Base-by-base conservation (phyloP, 1,284 basidiomycete species). In the Puccinia horiana region DNA sequence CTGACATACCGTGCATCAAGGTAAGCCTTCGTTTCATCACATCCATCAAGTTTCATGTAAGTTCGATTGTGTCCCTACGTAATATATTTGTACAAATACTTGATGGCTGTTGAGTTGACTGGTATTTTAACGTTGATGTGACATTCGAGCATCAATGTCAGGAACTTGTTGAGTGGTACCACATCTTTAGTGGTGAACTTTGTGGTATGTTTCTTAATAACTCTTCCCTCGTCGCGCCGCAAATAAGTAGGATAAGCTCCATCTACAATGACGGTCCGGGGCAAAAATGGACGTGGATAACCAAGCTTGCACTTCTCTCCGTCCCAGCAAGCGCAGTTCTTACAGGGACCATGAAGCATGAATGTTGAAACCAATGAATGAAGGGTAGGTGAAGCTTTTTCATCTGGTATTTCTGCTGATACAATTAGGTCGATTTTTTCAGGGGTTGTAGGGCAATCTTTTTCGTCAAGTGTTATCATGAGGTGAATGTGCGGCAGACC, bases 41-140 rank as follows among this genome's bases (percentile, higher is more conserved):
- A 56, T 23, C 42, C 40, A 26, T 63, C 14, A 2, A 3, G 63
- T 49, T 32, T 78, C 63, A 35, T 78, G 16, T n/a, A 5, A 12
- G 29, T 6, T 37, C 42, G 29, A 42, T 78, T 61, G 4, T 78
- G 23, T 9, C 76, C 76, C 44, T 78, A 69, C 9, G 26, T 44
- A 67, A 78, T 69, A 29, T 78, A 78, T 26, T 67, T 69, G 44
- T 78, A 67, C 9, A 78, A 18, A 26, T 78, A 67, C 49, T 78
- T 78, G 9, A 77, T 26, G 5, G 61, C 56, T 1, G 23, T 65
- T 8, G 65, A 42, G 18, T 40, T 44, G 6, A 67, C 8, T 2
- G 37, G 26, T 3, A 67, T 54, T 37, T 78, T 44, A 11, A 78
- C n/a, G n/a, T 69, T 78, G 4, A 78, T 78, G 47, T 78, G 76